phyloP scores from a whole-genome alignment of 768 basidiomycete genomes.

The Arthromyces matolae region DNA sequence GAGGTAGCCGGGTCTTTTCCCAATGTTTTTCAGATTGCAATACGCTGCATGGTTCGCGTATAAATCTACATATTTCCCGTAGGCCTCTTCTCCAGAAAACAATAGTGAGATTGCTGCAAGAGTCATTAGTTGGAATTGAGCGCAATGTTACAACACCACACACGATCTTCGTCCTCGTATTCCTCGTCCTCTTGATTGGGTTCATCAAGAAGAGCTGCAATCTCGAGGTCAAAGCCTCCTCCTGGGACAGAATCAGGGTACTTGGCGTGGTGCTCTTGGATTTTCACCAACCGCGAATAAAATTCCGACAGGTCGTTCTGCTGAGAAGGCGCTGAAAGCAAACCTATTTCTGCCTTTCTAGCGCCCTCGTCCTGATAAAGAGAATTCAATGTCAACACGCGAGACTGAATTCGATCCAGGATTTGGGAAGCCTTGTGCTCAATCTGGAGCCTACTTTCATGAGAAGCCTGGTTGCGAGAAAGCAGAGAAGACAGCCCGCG shows the following conservation, averaged over 20 bases:
- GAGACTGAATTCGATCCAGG: constrained; percentile 76
- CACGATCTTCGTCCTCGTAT: constrained; percentile 84
- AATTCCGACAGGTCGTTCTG: constrained; percentile 86
- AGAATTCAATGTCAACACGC: constrained; percentile 60
- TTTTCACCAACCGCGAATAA: constrained; percentile 91
- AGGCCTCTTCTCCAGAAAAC: constrained; percentile 95
- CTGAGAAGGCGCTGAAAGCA: constrained; percentile 54
- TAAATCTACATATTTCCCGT: constrained; percentile 93
- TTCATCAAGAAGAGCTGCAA: constrained; percentile 78
- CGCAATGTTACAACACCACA: constrained; percentile 29
- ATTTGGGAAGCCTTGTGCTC: constrained; percentile 90
- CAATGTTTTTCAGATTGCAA: constrained; percentile 83
- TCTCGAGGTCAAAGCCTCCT: constrained; percentile 78
- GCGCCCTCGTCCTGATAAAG: constrained; percentile 77
- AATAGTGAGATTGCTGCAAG: constrained; percentile 67
- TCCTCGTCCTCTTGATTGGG: constrained; percentile 72
- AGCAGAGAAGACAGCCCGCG: constrained; percentile 81
- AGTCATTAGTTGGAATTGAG: constrained; percentile 8
- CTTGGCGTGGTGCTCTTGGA: constrained; percentile 94
- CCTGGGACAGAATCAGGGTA: constrained; percentile 87
- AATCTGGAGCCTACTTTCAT: constrained; percentile 64
- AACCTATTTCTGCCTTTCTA: constrained; percentile 62
- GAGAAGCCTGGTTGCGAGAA: constrained; percentile 58
- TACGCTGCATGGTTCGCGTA: constrained; percentile 86
- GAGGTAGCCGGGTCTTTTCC: constrained; percentile 83